phyloP scores from a whole-genome alignment of 2,329 filamentous ascomycete genomes.

The Teratosphaeria viscida region DNA sequence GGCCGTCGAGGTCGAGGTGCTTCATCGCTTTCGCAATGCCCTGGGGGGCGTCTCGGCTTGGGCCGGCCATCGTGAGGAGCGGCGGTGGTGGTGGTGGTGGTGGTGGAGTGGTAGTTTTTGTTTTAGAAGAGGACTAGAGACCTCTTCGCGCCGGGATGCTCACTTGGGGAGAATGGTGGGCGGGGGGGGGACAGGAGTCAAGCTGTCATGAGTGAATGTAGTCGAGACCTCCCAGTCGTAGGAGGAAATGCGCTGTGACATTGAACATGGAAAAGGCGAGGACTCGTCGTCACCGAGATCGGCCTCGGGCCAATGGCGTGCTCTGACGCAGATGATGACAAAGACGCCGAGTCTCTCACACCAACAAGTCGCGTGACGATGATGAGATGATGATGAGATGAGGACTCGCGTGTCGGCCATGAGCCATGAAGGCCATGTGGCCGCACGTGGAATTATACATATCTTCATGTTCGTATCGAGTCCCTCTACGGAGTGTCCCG shows the following conservation, averaged over 20 bases:
- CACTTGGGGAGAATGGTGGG: slow-evolving; percentile 6
- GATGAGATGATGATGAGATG: not conserved
- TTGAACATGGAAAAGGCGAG: not conserved
- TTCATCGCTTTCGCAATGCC: slow-evolving; percentile 32
- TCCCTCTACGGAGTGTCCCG: not conserved
- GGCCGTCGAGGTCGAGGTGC: slow-evolving; percentile 66
- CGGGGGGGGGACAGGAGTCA: not conserved
- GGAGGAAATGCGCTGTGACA: not conserved
- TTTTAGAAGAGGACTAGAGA: slow-evolving; percentile 22
- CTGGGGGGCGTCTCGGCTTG: slow-evolving; percentile 14
- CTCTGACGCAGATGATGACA: not conserved
- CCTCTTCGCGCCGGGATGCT: slow-evolving; percentile 12
- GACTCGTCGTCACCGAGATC: not conserved
- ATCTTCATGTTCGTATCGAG: no score
- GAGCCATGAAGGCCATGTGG: not conserved
- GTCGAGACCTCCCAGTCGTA: not conserved
- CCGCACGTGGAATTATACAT: not conserved
- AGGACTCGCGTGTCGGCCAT: not conserved
- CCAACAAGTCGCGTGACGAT: no score
- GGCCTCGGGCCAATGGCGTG: not conserved
- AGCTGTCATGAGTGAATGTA: not conserved
- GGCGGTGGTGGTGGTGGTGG: slow-evolving; percentile 15
- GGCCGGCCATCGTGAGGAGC: not conserved
- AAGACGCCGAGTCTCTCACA: not conserved
- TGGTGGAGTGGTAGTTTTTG: slow-evolving; percentile 19